phyloP scores from a whole-genome alignment of 148 eudicot genomes.

The Talinum fruticosum region DNA sequence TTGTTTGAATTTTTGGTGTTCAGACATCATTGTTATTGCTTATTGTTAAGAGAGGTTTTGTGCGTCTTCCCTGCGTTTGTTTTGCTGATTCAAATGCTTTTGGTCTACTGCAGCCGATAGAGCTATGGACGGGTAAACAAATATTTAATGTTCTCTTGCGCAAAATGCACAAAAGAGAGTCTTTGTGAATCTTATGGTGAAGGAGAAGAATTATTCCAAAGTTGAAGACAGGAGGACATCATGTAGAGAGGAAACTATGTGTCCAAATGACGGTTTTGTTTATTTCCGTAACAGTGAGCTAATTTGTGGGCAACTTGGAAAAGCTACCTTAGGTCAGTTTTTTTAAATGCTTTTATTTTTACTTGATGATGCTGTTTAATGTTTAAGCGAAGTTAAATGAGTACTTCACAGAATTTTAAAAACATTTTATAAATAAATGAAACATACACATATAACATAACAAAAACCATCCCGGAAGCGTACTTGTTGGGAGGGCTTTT shows the following conservation, averaged over 20 bases:
- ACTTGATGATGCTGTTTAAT: no score
- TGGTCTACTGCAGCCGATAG: conserved; percentile 71
- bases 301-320: conserved; percentile 89
- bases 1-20: no score
- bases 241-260: conserved; percentile 61
- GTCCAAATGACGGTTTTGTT: conserved; percentile 81
- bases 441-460: no score
- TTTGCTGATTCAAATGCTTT: conserved; percentile 12
- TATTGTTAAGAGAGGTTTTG: background rate
- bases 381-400: no score
- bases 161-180: conserved; percentile 77
- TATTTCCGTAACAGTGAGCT: conserved; percentile 93
- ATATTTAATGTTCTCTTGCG: conserved; percentile 81
- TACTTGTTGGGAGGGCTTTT: no score
- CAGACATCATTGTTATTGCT: no score
- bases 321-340: conserved; percentile 87
- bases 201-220: conserved; percentile 59
- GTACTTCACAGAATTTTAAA: no score
- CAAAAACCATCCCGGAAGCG: no score
- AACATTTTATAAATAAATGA: no score
- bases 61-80: background rate
- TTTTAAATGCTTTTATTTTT: no score
- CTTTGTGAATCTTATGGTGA: conserved; percentile 79
- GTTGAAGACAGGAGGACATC: conserved; percentile 28
- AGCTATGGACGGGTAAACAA: conserved; percentile 99